Evolutionary conservation across 2,329 filamentous ascomycete genomes (phyloP), one percentile per base, ranked within the genome.

Genomic region (Sarocladium brachiariae): DNA sequence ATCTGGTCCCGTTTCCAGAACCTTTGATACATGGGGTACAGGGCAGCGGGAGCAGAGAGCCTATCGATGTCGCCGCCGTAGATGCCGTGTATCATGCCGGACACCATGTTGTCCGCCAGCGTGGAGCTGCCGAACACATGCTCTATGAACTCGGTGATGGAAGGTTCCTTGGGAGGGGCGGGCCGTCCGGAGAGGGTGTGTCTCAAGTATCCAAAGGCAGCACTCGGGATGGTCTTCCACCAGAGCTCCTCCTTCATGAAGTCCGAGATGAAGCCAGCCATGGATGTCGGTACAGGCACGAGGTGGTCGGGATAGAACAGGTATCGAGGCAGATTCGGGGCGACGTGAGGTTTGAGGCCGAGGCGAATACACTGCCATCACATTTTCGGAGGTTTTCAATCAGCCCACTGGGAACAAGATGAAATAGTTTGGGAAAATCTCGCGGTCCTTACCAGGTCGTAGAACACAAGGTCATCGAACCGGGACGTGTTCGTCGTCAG

Each of bases 31-130:
- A 62, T 46, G 35, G 59, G 58, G 23, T 67, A 65, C 16, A 66
- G 57, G 9, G 84, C 71, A 48, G 80, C 82, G 58, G 81, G 81
- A 45, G 81, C 81, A 65, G 90, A 96, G 48, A 97, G 72, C 62
- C 85, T 77, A 64, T 87, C 82, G 45, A 95, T 81, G 66, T 96
- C 87, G 4, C 93, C 93, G 19, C 91, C 93, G 65, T 95, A 96
- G 52, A 97, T 89, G 37, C 93, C 93, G 66, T 97, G 93, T 50
- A 89, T 61, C 61, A 83, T 70, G 49, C 84, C 89, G 4, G 89
- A 96, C 6, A 82, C 68, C 16, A 96, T 50, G 59, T 95, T 91
- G 57, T 93, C 76, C 13, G 81, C 81, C 6, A 87, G 56, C 30
- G 61, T 52, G 31, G 55, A 51, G 34, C 61, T 63, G 34, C 60